Percentiles rank a stretch among this genome's conserved stretches.
Evolutionary conservation across 208 protist species (phyloP).

Genomic region (Crithidia fasciculata): DNA sequence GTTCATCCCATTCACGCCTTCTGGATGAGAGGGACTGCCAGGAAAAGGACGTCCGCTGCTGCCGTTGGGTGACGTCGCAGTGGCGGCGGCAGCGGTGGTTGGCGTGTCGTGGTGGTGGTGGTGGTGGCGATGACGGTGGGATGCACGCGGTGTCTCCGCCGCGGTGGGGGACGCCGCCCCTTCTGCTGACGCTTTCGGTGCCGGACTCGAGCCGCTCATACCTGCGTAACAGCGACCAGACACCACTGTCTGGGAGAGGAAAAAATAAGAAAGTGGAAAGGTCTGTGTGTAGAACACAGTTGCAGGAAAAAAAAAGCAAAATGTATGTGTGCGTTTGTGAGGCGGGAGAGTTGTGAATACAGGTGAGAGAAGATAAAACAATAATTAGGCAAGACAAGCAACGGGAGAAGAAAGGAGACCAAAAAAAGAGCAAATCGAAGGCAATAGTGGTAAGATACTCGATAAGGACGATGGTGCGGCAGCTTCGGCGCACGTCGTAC

Average conservation of each 20-base stretch:
- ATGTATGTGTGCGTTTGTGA: neutral
- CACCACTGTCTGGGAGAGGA: neutral
- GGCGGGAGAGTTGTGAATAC: constrained; percentile 1
- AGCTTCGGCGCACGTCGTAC: too few species aligned
- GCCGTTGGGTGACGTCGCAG: too few species aligned
- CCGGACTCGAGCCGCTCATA: neutral
- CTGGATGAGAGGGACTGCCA: too few species aligned
- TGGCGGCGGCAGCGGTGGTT: neutral
- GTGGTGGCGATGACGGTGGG: constrained; percentile 10
- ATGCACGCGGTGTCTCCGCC: neutral
- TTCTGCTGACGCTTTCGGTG: neutral
- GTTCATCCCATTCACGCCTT: neutral
- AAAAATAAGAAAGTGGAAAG: neutral
- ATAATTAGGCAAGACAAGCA: constrained; percentile 6
- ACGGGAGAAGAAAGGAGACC: neutral
- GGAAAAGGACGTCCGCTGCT: too few species aligned
- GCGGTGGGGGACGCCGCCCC: neutral
- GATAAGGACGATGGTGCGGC: too few species aligned
- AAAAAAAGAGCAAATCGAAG: constrained; percentile 1
- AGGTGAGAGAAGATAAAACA: neutral
- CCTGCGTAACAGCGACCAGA: neutral
- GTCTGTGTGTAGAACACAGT: too few species aligned
- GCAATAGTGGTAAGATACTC: neutral
- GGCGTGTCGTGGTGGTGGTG: neutral
- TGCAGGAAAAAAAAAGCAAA: neutral